phyloP scores from a whole-genome alignment of 2,329 filamentous ascomycete genomes.

The Colletotrichum spinosum region DNA sequence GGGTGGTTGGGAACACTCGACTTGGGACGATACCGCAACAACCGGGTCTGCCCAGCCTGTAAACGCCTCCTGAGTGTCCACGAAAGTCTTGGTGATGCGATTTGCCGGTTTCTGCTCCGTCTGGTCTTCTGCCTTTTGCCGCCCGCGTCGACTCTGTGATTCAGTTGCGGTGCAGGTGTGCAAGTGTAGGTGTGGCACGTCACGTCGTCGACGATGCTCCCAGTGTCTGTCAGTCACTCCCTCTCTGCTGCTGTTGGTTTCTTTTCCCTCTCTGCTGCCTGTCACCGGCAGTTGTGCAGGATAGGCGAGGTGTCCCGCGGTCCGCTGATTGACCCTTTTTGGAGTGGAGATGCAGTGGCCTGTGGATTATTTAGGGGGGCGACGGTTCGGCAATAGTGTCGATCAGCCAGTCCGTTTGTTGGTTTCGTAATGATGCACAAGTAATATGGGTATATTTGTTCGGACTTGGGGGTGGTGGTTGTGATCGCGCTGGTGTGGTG shows the following conservation, averaged over 20 bases:
- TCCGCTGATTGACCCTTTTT: no score
- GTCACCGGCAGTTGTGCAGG: constrained; percentile 16
- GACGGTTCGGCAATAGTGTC: not conserved
- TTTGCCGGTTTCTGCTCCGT: constrained; percentile 32
- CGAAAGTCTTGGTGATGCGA: constrained; percentile 30
- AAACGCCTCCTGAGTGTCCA: constrained; percentile 23
- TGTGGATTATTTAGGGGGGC: not conserved
- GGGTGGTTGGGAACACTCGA: constrained; percentile 10
- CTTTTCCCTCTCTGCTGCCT: constrained; percentile 6
- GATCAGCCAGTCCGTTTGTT: constrained; percentile 3
- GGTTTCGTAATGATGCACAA: constrained; percentile 23
- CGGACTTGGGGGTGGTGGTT: constrained; percentile 22
- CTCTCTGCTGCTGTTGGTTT: constrained; percentile 2
- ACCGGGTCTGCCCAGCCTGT: constrained; percentile 22
- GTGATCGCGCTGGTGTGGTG: constrained; percentile 18
- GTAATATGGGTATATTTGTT: constrained; percentile 27
- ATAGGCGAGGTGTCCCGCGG: no score
- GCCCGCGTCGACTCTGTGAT: constrained; percentile 9
- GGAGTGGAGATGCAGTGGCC: no score
- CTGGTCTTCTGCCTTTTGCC: constrained; percentile 11
- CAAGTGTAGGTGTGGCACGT: no score
- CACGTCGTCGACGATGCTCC: no score
- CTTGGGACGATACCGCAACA: constrained; percentile 7
- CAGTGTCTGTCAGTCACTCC: no score
- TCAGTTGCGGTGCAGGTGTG: not conserved